phyloP scores from a whole-genome alignment of 768 basidiomycete genomes.

The Lepiota brunneoincarnata region DNA sequence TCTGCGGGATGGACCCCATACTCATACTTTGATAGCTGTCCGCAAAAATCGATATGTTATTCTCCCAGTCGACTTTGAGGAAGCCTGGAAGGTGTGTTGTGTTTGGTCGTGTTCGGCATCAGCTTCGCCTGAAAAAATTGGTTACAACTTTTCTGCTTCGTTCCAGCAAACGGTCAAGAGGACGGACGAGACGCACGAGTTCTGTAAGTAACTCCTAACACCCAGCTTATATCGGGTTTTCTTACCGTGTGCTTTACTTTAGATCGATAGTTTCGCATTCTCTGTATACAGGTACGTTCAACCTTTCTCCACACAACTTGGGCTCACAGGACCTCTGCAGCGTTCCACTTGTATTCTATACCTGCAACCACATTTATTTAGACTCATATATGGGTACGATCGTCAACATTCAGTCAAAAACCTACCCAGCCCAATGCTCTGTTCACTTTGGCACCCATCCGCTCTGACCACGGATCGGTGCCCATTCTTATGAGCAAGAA shows the following conservation, averaged over 20 bases:
- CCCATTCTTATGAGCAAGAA: constrained; percentile 86
- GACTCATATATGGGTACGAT: constrained; percentile 13
- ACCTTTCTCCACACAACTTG: background rate
- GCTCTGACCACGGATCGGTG: constrained; percentile 61
- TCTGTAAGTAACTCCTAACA: constrained; percentile 59
- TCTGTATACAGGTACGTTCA: constrained; percentile 23
- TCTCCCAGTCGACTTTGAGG: constrained; percentile 95
- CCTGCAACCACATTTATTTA: constrained; percentile 18
- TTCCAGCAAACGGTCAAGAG: constrained; percentile 93
- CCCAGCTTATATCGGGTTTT: constrained; percentile 5
- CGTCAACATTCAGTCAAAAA: background rate
- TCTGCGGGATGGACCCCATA: background rate
- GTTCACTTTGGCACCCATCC: constrained; percentile 86
- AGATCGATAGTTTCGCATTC: constrained; percentile 35
- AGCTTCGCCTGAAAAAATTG: constrained; percentile 23
- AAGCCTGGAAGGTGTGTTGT: constrained; percentile 94
- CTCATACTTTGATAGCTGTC: constrained; percentile 56
- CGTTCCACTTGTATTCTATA: constrained; percentile 17
- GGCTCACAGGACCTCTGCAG: constrained; percentile 7
- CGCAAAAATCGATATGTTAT: constrained; percentile 98
- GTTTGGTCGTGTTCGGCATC: constrained; percentile 50
- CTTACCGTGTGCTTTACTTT: constrained; percentile 13
- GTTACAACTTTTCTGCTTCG: constrained; percentile 27
- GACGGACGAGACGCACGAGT: constrained; percentile 94
- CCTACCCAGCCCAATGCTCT: constrained; percentile 41